These are phyloP conservation scores for Nymphaea colorata DNA, from an alignment of 164 flowering plant genomes.

Conservation along the genomic window DNA sequence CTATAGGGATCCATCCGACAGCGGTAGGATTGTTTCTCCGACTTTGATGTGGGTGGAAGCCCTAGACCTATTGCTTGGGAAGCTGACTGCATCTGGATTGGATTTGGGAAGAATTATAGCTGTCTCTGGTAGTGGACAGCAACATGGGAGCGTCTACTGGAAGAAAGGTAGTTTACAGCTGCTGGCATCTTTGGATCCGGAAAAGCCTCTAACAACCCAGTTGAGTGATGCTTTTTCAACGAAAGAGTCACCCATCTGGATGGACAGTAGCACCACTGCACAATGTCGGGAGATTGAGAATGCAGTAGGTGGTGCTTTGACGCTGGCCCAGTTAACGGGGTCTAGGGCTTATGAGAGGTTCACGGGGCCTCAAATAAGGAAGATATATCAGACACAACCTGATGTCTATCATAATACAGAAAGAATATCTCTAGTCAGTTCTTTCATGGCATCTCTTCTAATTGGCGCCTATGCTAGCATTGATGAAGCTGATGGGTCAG, in stretches of 20 bases:
- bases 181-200: conserved; percentile 51
- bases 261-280: conserved; percentile 89
- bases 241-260: conserved; percentile 87
- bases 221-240: conserved; percentile 55
- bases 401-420: conserved; percentile 62
- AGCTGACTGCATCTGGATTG: conserved; percentile 36
- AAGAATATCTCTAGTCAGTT: conserved; percentile 94
- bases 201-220: conserved; percentile 45
- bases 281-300: conserved; percentile 82
- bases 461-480: conserved; percentile 74
- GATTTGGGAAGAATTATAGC: conserved; percentile 67
- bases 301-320: conserved; percentile 81
- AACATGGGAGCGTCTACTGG: conserved; percentile 98
- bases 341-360: conserved; percentile 81
- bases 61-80: conserved; percentile 58
- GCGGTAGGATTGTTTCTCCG: conserved; percentile 89
- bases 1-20: conserved; percentile 45
- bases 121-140: conserved; percentile 95
- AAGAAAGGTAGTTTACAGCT: conserved; percentile 47
- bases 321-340: conserved; percentile 65
- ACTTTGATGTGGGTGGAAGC: conserved; percentile 97
- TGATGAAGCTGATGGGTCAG: conserved; percentile 92
- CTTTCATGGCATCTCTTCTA: conserved; percentile 84
- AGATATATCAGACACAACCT: conserved; percentile 54
- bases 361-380: conserved; percentile 85